Percentiles rank a stretch among this genome's conserved stretches.
Conservation (phyloP, 768 basidiomycete species). For the Solioccasus polychromus region DNA sequence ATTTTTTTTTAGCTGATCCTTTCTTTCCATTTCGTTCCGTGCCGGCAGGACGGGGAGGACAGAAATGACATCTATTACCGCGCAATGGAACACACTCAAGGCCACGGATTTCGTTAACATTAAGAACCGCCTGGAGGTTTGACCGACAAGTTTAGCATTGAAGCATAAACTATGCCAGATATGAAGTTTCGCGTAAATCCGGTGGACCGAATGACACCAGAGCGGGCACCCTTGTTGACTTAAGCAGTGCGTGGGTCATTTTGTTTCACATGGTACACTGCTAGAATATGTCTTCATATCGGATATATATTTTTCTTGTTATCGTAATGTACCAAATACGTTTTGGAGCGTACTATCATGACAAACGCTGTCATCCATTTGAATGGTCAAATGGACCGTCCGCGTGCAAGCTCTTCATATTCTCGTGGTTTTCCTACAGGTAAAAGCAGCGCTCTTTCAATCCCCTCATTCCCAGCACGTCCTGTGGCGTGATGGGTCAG, state of each 20-base stretch:
- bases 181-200: constrained; percentile 11
- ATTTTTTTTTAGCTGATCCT: constrained; percentile 10
- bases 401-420: neutral
- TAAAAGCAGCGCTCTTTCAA: constrained; percentile 82
- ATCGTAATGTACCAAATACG: constrained; percentile 15
- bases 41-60: constrained; percentile 48
- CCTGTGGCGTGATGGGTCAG: constrained; percentile 40
- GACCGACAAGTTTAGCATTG: constrained; percentile 16
- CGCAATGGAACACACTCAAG: constrained; percentile 47
- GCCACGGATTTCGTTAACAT: constrained; percentile 51
- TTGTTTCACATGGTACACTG: constrained; percentile 7
- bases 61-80: constrained; percentile 51
- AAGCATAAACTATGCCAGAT: constrained; percentile 22
- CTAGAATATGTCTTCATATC: neutral
- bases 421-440: constrained; percentile 43
- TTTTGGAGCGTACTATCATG: neutral
- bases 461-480: constrained; percentile 74
- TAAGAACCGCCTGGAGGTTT: constrained; percentile 56
- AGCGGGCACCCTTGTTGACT: neutral
- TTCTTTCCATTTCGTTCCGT: constrained; percentile 1
- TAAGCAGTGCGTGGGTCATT: constrained; percentile 2
- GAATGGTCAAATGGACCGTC: neutral
- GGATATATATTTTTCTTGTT: constrained; percentile 4
- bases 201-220: constrained; percentile 3
- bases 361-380: neutral